Base-by-base conservation (phyloP, 768 basidiomycete genomes). In the Pisolithus sp. region DNA sequence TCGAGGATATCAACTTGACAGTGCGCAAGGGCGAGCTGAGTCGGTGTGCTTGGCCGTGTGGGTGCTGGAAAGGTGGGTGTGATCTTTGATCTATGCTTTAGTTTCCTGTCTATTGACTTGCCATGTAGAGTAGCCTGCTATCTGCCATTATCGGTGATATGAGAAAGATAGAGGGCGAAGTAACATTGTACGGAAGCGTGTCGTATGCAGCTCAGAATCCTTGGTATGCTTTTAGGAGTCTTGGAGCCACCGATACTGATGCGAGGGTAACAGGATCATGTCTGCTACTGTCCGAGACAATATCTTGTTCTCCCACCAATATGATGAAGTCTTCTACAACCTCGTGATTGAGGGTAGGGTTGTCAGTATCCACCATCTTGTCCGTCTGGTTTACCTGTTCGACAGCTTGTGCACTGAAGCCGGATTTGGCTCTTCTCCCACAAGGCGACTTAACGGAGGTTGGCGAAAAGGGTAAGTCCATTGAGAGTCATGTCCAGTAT, bases 131-230 rank as follows among this genome's bases (percentile, higher is more conserved):
- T 7, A 88, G 84, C 62, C 66, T 92, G 23, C 60, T 90, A 39
- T 83, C 85, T 2, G 87, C 90, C 0, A 83, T 93, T 50, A 82
- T 93, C 39, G 93, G 93, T 2, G 91, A 93, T 53, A 93, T 95
- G 91, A 77, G 71, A 15, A 79, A 85, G 48, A 70, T 69, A 3
- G 85, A 89, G 31, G 95, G 95, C 1, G 75, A 80, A 18, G 80
- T 95, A 1, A 70, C 73, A 0, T 58, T 96, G 2, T 76, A 73
- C 28, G 91, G 92, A 0, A 82, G 71, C 12, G 69, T 94, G 20
- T 80, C 93, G 0, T 94, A 93, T 66, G 91, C 89, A 8, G 80
- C 86, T 28, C 93, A 96, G 64, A 86, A 84, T 61, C 86, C 92
- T 31, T 95, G 92, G 88, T 86, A 58, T 15, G 77, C 30, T 47